Evolutionary conservation across 1,139 yeast genomes (phyloP).

Genomic region (Yamadazyma aaseri): DNA sequence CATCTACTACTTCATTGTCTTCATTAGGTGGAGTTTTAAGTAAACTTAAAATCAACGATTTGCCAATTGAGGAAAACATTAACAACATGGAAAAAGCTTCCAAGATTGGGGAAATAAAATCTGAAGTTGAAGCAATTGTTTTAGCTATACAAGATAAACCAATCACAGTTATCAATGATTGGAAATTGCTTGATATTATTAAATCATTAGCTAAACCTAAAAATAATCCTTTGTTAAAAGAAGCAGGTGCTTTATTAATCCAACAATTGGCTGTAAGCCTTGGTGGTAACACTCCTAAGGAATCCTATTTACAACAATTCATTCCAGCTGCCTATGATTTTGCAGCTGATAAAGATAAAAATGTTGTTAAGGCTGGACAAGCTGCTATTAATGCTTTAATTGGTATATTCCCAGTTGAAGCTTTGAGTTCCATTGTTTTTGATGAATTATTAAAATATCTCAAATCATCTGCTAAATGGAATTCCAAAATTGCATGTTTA

Average conservation of each 20-base stretch:
- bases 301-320: slow-evolving; percentile 66
- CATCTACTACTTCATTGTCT: slow-evolving; percentile 67
- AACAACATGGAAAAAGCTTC: slow-evolving; percentile 54
- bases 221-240: slow-evolving; percentile 71
- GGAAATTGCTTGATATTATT: slow-evolving; percentile 64
- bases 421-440: slow-evolving; percentile 67
- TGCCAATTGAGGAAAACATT: slow-evolving; percentile 70
- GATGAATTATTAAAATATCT: slow-evolving; percentile 63
- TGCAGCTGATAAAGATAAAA: slow-evolving; percentile 81
- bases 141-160: slow-evolving; percentile 45
- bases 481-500: slow-evolving; percentile 80
- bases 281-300: slow-evolving; percentile 70
- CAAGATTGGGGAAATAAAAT: slow-evolving; percentile 63
- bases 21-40: slow-evolving; percentile 69
- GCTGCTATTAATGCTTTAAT: slow-evolving; percentile 65
- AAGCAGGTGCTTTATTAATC: slow-evolving; percentile 66
- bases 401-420: slow-evolving; percentile 75
- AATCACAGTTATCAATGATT: slow-evolving; percentile 52
- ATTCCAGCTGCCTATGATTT: slow-evolving; percentile 60
- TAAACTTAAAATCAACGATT: slow-evolving; percentile 52
- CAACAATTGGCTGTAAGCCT: slow-evolving; percentile 66
- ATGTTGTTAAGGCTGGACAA: slow-evolving; percentile 81
- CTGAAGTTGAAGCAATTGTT: slow-evolving; percentile 58
- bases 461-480: slow-evolving; percentile 90
- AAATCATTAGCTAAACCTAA: slow-evolving; percentile 71